These are phyloP conservation scores for Aspergillus ochraceus DNA, from an alignment of 2,329 filamentous ascomycete species.

Conservation along the genomic window DNA sequence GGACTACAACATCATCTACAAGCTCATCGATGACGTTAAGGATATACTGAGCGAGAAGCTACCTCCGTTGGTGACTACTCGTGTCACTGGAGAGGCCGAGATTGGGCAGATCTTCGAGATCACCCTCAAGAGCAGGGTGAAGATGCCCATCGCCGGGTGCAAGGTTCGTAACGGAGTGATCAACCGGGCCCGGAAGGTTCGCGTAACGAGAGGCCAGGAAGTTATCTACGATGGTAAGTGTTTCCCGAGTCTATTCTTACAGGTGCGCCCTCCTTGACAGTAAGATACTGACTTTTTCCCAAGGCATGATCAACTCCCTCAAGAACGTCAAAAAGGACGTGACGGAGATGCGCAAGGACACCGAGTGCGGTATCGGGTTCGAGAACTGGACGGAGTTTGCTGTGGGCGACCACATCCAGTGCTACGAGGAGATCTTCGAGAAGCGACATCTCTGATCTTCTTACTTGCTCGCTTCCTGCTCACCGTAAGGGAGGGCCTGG, in stretches of 20 bases:
- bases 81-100: conserved; percentile 84
- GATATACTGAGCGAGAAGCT: conserved; percentile 68
- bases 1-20: conserved; percentile 70
- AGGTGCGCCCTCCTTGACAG: background rate
- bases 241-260: background rate
- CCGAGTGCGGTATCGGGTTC: conserved; percentile 90
- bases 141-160: conserved; percentile 79
- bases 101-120: conserved; percentile 82
- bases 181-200: conserved; percentile 62
- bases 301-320: conserved; percentile 76
- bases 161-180: conserved; percentile 81
- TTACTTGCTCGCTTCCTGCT: background rate
- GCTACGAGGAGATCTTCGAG: conserved; percentile 76
- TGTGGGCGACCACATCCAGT: conserved; percentile 82
- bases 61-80: conserved; percentile 63
- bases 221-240: conserved; percentile 78
- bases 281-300: background rate
- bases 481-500: background rate
- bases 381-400: conserved; percentile 75
- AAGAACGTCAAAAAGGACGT: conserved; percentile 94
- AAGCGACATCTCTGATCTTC: conserved; percentile 55
- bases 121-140: conserved; percentile 69
- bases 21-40: conserved; percentile 51
- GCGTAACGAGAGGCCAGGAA: conserved; percentile 69
- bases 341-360: conserved; percentile 82